Base-by-base conservation (phyloP, 2,329 filamentous ascomycete genomes). In the Acrocalymma vagum region DNA sequence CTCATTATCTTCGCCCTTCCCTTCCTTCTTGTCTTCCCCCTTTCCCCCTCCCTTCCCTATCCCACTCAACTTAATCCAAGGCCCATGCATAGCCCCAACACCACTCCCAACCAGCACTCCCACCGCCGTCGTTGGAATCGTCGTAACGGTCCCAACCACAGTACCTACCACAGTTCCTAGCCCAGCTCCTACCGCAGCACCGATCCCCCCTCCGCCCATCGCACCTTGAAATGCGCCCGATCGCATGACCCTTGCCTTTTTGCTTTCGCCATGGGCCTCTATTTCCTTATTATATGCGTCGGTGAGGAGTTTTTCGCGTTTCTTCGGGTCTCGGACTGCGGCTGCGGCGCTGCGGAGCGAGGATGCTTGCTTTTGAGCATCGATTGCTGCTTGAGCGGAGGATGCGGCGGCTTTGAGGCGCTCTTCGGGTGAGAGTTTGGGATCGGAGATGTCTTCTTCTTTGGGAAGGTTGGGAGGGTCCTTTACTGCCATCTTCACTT, bases 81-180 rank as follows among this genome's bases (percentile, higher is more conserved):
- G 72, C 22, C 72, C 73, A 55, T 72, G 68, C 10, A 71, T 60
- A 8, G 67, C 67, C 3, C 73, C 73, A 8, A 70, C 69, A 0
- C 71, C 72, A 3, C 62, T 60, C 0, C 72, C 73, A 1, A 72
- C 68, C 33, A 75, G 37, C 1, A 65, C 71, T 0, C 72, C 71
- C 5, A 75, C 47, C 10, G 60, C 68, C 25, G 70, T 70, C 9
- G 65, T 65, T 3, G 71, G 72, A 37, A 74, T 61, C 6, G 68
- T 63, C 14, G 67, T 65, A n/a, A 74, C 60, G 1, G 58, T 62
- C 3, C 71, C 71, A 0, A 72, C 68, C 10, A 74, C 27, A 9
- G 70, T 71, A 0, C 72, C 72, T 0, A 75, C 69, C 1, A 73
- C 63, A 0, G 71, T 71, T 0, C 73, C 73, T 13, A 75, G 40